A percentile compares a stretch with the other conserved stretches of the same genome.
Evolutionary conservation across 371 early-diverging fungal genomes (phyloP).

Genomic region (Mortierella sp.): DNA sequence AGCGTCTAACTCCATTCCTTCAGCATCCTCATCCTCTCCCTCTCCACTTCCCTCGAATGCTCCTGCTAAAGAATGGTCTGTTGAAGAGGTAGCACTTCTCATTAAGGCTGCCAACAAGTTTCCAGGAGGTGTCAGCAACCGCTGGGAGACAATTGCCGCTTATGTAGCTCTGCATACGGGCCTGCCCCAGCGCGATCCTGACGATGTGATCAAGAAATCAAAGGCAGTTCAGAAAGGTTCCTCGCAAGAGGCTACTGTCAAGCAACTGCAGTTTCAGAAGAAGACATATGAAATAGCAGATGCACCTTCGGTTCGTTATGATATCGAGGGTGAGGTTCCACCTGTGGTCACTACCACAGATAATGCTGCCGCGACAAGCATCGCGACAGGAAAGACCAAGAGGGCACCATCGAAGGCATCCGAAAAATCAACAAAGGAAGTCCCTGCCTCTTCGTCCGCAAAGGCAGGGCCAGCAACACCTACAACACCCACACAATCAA

Average conservation of each 20-base stretch:
- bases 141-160: slow-evolving; percentile 74
- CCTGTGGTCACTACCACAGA: slow-evolving; percentile 27
- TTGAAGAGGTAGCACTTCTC: slow-evolving; percentile 65
- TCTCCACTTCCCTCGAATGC: slow-evolving; percentile 9
- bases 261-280: slow-evolving; percentile 56
- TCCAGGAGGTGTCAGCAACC: slow-evolving; percentile 68
- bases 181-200: slow-evolving; percentile 58
- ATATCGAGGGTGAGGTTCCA: slow-evolving; percentile 45
- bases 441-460: slow-evolving; percentile 50
- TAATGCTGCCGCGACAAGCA: background rate
- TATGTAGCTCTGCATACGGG: slow-evolving; percentile 65
- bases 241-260: slow-evolving; percentile 49
- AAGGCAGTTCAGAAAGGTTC: slow-evolving; percentile 61
- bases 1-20: background rate
- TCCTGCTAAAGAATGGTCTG: slow-evolving; percentile 60
- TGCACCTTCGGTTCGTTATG: slow-evolving; percentile 48
- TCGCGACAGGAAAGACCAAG: slow-evolving; percentile 27
- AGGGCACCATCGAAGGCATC: slow-evolving; percentile 5
- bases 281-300: slow-evolving; percentile 47
- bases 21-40: background rate
- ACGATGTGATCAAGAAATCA: slow-evolving; percentile 65
- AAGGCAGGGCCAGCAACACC: slow-evolving; percentile 6
- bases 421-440: background rate
- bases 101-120: slow-evolving; percentile 74
- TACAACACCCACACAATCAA: background rate